A percentile compares a stretch with the other conserved stretches of the same genome.
phyloP scores from a whole-genome alignment of 495 filamentous ascomycete genomes.

The Hyphodiscus hymeniophilus region DNA sequence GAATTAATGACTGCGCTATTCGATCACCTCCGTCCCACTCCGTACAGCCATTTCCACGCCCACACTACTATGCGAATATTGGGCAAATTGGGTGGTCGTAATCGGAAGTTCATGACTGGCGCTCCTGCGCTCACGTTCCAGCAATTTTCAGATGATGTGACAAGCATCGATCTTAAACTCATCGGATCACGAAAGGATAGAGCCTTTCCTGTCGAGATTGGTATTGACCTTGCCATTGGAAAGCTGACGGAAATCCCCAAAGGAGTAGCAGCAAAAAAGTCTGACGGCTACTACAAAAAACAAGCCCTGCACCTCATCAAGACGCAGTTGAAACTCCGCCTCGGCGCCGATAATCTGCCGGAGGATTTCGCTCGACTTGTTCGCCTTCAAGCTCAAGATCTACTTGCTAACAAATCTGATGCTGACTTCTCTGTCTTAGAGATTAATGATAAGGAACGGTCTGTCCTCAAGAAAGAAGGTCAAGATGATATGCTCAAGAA shows the following conservation, averaged over 20 bases:
- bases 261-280: constrained; percentile 51
- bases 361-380: constrained; percentile 81
- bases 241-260: constrained; percentile 77
- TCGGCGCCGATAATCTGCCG: constrained; percentile 79
- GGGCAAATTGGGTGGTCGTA: constrained; percentile 92
- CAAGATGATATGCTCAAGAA: constrained; percentile 78
- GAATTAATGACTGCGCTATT: constrained; percentile 95
- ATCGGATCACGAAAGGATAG: constrained; percentile 81
- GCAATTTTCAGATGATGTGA: constrained; percentile 74
- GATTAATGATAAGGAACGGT: constrained; percentile 66
- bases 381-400: constrained; percentile 80
- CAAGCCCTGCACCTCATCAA: constrained; percentile 83
- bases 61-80: constrained; percentile 98
- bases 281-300: constrained; percentile 82
- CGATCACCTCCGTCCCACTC: constrained; percentile 84
- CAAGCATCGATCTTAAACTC: constrained; percentile 80
- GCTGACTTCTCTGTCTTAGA: constrained; percentile 53
- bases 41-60: constrained; percentile 92
- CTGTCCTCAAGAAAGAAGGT: constrained; percentile 73
- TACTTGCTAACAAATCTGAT: constrained; percentile 60
- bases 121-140: constrained; percentile 73
- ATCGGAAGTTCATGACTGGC: constrained; percentile 87
- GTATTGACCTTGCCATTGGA: constrained; percentile 79
- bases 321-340: constrained; percentile 78
- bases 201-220: constrained; percentile 75